Evolutionary conservation across 257 asterid genomes (phyloP), one percentile per base, ranked within the genome.

Genomic region (Solanum verrucosum): DNA sequence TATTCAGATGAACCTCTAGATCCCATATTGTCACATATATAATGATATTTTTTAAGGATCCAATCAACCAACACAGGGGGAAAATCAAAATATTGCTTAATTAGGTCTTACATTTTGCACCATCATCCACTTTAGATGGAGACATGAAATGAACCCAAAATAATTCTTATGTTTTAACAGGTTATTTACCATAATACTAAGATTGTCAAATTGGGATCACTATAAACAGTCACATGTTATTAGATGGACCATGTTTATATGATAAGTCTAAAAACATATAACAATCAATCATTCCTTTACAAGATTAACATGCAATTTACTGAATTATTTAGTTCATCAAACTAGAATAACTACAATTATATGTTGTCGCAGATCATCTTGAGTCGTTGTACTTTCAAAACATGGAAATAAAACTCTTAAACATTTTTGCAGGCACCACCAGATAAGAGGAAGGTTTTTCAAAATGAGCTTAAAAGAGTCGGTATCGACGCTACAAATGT

Each of bases 371-470:
- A 35, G 3, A 4, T 20, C 20, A 31, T 52, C 35, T 68, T 27
- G 21, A 11, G 21, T 49, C 21, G 15, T 12, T 13, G 37, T 68
- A 25, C 34, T 12, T 25, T 25, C 9, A 12, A 6, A 14, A 14
- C 5, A 16, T 2, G 11, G 1, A 60, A 31, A 46, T 18, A 34
- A 52, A 75, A 37, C 12, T 37, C 9, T 3, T 33, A 65, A 7
- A 42, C 8, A 11, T 75, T 78, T 70, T 16, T 89, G 84, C 71
- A 93, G 93, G 93, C 95, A 8, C 91, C 93, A 33, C 87, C 88
- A 12, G 95, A 91, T 7, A 90, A 88, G 79, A 90, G 95, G 84
- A 65, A 89, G 20, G 70, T 89, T 78, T 93, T 93, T 33, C 44
- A 46, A 11, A 34, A 87, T 4, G 89, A 88, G 38, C 88, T 93